Conservation (phyloP, 2,329 filamentous ascomycete genomes). For the Xylaria multiplex region DNA sequence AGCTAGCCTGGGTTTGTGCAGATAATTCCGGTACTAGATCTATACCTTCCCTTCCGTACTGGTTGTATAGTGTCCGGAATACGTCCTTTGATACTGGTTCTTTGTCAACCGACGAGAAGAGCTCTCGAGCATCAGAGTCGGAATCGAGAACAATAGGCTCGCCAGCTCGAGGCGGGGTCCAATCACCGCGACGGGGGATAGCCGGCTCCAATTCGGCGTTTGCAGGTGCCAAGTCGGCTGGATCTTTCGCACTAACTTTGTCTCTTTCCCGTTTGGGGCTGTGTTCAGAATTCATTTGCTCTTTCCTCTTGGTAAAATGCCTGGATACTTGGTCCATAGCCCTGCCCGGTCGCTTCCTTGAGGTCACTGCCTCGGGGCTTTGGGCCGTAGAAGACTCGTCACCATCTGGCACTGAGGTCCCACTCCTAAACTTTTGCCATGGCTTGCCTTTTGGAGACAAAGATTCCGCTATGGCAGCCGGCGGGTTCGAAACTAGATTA, state of each 20-base stretch:
- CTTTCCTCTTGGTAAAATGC: constrained; percentile 40
- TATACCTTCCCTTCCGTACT: constrained; percentile 53
- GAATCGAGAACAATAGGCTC: constrained; percentile 45
- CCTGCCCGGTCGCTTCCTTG: constrained; percentile 29
- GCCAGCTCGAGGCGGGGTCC: constrained; percentile 71
- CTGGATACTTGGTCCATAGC: constrained; percentile 48
- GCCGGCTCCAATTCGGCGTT: constrained; percentile 55
- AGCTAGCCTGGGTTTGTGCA: constrained; percentile 38
- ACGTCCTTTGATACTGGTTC: constrained; percentile 43
- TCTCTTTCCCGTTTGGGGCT: neutral
- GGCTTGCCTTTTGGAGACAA: constrained; percentile 48
- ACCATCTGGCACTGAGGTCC: constrained; percentile 22
- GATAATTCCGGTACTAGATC: constrained; percentile 15
- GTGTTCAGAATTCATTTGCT: constrained; percentile 23
- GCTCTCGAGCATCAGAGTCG: constrained; percentile 48
- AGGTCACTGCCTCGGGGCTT: neutral
- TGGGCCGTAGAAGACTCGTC: constrained; percentile 5
- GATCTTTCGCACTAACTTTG: neutral
- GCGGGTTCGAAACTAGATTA: constrained; percentile 28
- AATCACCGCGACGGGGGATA: constrained; percentile 65
- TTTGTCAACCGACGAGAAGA: constrained; percentile 45
- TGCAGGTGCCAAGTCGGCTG: neutral
- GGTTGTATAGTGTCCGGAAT: constrained; percentile 58
- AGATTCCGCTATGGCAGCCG: constrained; percentile 39
- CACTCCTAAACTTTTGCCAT: constrained; percentile 51